Percentiles rank a stretch among this genome's conserved stretches.
phyloP scores from a whole-genome alignment of 2,329 filamentous ascomycete genomes.

The Calonectria montana region DNA sequence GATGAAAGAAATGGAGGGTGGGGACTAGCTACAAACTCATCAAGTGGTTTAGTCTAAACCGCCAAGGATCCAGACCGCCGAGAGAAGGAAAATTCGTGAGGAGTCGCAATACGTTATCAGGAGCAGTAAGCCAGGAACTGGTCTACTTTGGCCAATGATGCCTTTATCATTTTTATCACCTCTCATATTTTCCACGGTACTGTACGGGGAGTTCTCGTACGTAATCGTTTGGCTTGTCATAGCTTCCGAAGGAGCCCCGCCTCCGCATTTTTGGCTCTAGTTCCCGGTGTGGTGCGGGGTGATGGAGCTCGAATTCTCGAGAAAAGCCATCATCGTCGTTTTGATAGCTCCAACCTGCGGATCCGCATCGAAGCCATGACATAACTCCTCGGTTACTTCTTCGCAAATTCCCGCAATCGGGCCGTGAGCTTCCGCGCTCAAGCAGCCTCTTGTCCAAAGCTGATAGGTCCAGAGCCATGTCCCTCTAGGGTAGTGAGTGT shows the following conservation, averaged over 20 bases:
- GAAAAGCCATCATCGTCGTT: not conserved
- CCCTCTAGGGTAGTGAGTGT: not conserved
- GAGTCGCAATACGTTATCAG: not conserved
- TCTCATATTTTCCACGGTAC: not conserved
- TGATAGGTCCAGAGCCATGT: not conserved
- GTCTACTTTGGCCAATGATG: not conserved
- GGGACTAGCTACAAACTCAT: not conserved
- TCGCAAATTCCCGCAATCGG: not conserved
- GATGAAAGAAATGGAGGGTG: not conserved
- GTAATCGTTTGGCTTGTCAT: not conserved
- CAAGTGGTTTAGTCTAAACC: not conserved
- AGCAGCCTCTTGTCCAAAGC: not conserved
- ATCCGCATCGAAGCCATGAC: constrained; percentile 12
- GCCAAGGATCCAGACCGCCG: not conserved
- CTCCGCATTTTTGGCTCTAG: constrained; percentile 5
- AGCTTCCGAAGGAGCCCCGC: constrained; percentile 1
- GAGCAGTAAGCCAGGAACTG: not conserved
- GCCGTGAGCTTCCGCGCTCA: not conserved
- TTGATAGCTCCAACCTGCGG: not conserved
- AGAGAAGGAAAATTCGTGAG: not conserved
- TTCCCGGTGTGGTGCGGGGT: not conserved
- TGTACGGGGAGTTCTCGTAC: too few species aligned
- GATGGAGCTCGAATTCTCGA: not conserved
- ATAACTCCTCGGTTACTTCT: not conserved
- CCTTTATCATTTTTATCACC: not conserved